These are phyloP conservation scores for Phytopythium cucurbitacearum DNA, from an alignment of 352 stramenopile genomes.

Conservation along the genomic window DNA sequence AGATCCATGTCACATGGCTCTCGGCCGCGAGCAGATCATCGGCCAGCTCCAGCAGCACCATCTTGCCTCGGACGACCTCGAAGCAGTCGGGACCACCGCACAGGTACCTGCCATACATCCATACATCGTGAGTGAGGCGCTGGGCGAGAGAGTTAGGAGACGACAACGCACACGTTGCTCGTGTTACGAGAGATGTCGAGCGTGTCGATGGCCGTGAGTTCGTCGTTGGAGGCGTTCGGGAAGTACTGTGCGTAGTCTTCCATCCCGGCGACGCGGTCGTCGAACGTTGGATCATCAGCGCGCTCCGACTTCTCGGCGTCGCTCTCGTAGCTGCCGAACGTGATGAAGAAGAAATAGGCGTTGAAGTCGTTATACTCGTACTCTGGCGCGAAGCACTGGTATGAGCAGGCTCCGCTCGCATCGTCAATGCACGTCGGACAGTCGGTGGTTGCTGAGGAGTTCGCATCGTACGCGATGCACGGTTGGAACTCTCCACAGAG, in stretches of 20 bases:
- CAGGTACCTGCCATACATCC: conserved; percentile 4
- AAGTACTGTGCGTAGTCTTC: conserved; percentile 14
- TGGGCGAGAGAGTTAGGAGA: not conserved
- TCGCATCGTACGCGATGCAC: conserved; percentile 13
- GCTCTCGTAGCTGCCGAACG: conserved; percentile 21
- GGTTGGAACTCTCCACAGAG: conserved; percentile 13
- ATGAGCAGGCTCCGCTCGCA: conserved; percentile 7
- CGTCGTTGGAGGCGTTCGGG: conserved; percentile 20
- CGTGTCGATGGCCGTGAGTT: conserved; percentile 11
- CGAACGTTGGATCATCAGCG: conserved; percentile 4
- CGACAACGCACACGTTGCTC: not conserved
- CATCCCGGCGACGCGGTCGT: conserved; percentile 9
- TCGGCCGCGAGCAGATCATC: conserved; percentile 14
- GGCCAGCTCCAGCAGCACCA: conserved; percentile 12
- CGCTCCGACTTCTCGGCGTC: conserved; percentile 12
- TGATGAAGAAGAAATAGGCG: conserved; percentile 17
- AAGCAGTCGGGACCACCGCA: conserved; percentile 10
- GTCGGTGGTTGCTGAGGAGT: conserved; percentile 4
- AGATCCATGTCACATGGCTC: conserved; percentile 12
- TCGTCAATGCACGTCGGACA: conserved; percentile 13
- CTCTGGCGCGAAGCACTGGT: conserved; percentile 15
- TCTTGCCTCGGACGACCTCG: conserved; percentile 10
- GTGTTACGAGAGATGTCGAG: conserved; percentile 1
- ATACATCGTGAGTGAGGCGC: too few relatives aligned
- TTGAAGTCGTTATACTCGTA: too few relatives aligned